Conservation (phyloP, 306 rosid genomes). For the Lagenaria siceraria region DNA sequence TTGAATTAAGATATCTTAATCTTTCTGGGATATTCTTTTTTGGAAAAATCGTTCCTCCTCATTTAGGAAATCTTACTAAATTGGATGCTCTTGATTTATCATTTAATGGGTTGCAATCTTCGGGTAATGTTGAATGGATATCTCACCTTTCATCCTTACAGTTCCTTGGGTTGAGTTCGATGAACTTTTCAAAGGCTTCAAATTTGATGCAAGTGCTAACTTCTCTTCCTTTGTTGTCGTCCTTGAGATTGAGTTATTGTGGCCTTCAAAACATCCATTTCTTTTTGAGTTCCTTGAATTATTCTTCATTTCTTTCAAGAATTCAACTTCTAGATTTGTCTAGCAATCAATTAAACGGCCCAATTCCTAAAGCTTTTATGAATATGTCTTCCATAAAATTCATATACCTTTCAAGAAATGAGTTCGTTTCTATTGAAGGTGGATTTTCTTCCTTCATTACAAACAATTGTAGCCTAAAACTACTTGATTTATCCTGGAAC, state of each 20-base stretch:
- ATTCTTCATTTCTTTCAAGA: neutral
- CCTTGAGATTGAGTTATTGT: neutral
- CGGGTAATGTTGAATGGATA: constrained; percentile 17
- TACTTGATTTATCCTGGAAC: neutral
- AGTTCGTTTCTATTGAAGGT: neutral
- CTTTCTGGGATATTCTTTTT: neutral
- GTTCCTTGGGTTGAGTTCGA: constrained; percentile 4
- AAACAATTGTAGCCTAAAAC: neutral
- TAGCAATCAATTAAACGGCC: neutral
- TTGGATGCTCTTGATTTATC: neutral
- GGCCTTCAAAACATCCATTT: neutral
- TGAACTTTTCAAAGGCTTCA: neutral
- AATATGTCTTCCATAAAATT: neutral
- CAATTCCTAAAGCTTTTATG: neutral
- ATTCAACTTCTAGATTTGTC: neutral
- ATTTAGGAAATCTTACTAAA: neutral
- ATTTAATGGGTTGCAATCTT: no score
- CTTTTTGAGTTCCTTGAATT: neutral
- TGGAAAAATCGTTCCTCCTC: neutral
- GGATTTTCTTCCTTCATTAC: neutral
- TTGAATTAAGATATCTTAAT: neutral
- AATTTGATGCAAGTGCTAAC: constrained; percentile 11
- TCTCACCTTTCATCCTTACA: constrained; percentile 13
- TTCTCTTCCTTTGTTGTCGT: constrained; percentile 6
- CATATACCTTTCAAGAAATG: neutral